Evolutionary conservation across 495 filamentous ascomycete genomes (phyloP), one percentile per base, ranked within the genome.

Genomic region (Halenospora varia): DNA sequence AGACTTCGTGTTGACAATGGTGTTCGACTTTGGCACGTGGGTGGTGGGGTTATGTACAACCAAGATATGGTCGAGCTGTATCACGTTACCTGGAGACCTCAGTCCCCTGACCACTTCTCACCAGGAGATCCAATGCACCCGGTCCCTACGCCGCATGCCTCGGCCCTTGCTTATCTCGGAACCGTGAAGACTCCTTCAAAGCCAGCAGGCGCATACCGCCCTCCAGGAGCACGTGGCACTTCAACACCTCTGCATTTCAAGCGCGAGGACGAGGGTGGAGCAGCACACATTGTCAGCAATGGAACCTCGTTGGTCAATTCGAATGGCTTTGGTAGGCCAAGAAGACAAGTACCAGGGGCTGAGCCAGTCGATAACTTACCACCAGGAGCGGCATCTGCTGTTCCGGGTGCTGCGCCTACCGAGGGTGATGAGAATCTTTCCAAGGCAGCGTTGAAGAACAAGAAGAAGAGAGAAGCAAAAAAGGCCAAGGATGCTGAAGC

Each of bases 391-490:
- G 83, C 85, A 25, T 74, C 83, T n/a, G 82, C 82, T 41, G 57
- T 20, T 41, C 53, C 53, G 9, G 75, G 85, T 50, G 81, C 83
- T 53, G 83, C 85, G 13, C 4, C 29, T 25, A 86, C 74, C 40
- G 84, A 86, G 25, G 82, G 79, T 20, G 79, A 88, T 49, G 88
- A 87, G 57, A 86, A 77, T 60, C 71, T 95, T 42, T 92, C 88
- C 59, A 96, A 92, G 72, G 80, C 91, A 15, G 94, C 92, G 0
- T 73, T 92, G 51, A 96, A 97, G 77, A 98, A 97, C 76, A 97
- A 97, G 84, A 97, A 97, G 82, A 98, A 98, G 82, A 82, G 93
- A 35, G 91, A 96, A 68, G 92, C 91, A 53, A 96, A 95, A 79
- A 97, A 97, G 72, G 83, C 84, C 24, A 94, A 92, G 70, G 89